Evolutionary conservation across 2,329 filamentous ascomycete species (phyloP).

Genomic region (Botryotinia calthae): DNA sequence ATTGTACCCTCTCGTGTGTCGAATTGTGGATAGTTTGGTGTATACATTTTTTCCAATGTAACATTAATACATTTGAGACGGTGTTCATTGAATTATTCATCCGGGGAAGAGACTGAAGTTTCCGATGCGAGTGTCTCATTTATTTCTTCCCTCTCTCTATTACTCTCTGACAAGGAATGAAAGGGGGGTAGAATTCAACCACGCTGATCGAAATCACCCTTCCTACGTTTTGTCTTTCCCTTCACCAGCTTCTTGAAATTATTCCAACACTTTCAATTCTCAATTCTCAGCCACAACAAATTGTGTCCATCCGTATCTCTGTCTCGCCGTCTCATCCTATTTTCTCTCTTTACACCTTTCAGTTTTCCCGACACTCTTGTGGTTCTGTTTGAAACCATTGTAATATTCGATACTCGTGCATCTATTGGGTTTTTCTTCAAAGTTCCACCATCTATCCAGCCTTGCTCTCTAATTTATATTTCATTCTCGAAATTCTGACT

Average conservation of each 20-base stretch:
- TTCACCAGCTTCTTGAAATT: background rate
- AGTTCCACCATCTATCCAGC: background rate
- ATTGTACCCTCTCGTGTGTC: background rate
- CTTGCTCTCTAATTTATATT: background rate
- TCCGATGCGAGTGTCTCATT: background rate
- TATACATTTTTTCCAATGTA: background rate
- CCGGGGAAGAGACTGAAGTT: background rate
- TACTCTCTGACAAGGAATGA: background rate
- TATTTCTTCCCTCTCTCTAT: background rate
- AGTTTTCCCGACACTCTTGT: too few species aligned
- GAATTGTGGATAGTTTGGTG: background rate
- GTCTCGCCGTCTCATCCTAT: too few species aligned
- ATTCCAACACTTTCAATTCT: background rate
- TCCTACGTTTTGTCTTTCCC: background rate
- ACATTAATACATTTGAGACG: background rate
- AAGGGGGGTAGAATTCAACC: background rate
- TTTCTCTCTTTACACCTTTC: too few species aligned
- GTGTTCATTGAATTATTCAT: background rate
- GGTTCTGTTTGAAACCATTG: too few species aligned
- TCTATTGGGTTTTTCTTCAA: too few species aligned
- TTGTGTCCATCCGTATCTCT: too few species aligned
- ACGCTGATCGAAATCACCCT: background rate
- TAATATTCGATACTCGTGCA: too few species aligned
- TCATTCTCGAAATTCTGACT: background rate
- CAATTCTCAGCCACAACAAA: background rate